Evolutionary conservation across 2,329 filamentous ascomycete species (phyloP).

Genomic region (Talaromyces sp.): DNA sequence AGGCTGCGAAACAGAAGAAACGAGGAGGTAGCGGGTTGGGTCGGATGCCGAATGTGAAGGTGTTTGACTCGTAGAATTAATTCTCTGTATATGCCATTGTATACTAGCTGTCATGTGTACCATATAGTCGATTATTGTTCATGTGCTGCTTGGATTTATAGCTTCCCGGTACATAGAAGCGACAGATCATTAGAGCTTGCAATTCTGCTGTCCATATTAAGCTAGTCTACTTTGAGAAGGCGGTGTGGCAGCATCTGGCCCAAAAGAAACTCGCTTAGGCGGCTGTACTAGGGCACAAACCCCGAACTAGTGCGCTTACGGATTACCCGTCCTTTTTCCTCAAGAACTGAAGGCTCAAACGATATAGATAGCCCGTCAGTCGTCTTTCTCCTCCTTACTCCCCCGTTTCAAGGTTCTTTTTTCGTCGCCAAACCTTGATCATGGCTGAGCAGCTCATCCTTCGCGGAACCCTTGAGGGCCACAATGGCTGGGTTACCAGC

Average conservation of each 20-base stretch:
- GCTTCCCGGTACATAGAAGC: too few relatives aligned
- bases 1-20: constrained; percentile 39
- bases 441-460: constrained; percentile 95
- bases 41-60: constrained; percentile 49
- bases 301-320: constrained; percentile 38
- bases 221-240: background rate
- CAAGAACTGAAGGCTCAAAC: constrained; percentile 33
- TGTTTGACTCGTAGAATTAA: constrained; percentile 31
- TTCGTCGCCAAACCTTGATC: constrained; percentile 43
- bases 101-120: background rate
- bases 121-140: background rate
- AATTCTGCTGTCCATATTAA: too few relatives aligned
- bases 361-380: constrained; percentile 38
- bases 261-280: constrained; percentile 20
- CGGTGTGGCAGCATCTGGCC: constrained; percentile 8
- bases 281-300: constrained; percentile 22
- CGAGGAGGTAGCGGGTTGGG: constrained; percentile 41
- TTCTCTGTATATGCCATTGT: background rate
- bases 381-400: constrained; percentile 25
- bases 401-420: constrained; percentile 37
- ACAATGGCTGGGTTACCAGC: constrained; percentile 99
- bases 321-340: constrained; percentile 37
- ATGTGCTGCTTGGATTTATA: too few relatives aligned
- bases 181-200: too few relatives aligned
- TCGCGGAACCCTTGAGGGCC: constrained; percentile 96